phyloP scores from a whole-genome alignment of 352 stramenopile genomes.

The Pythium phragmitis region DNA sequence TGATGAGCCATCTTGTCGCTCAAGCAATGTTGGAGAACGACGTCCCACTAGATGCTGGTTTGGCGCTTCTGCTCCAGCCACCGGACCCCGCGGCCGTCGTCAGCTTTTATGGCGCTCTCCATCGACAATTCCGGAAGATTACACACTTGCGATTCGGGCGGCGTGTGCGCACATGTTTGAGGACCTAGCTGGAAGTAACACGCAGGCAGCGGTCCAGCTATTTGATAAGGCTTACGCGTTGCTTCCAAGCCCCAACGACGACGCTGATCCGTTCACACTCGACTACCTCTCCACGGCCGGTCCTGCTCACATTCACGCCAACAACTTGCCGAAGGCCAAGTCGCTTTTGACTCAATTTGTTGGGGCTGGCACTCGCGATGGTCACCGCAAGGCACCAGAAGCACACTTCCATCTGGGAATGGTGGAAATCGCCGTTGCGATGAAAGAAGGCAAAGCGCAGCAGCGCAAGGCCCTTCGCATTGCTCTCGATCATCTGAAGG shows the following conservation, averaged over 20 bases:
- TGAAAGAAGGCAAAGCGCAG: neutral
- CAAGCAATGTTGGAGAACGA: neutral
- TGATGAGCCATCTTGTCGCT: neutral
- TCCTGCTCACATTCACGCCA: neutral
- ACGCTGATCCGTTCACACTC: conserved; percentile 2
- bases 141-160: neutral
- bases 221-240: conserved; percentile 6
- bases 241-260: conserved; percentile 5
- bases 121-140: conserved; percentile 1
- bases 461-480: neutral
- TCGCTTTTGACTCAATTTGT: conserved; percentile 9
- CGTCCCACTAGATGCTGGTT: neutral
- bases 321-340: neutral
- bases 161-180: conserved; percentile 16
- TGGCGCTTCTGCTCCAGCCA: conserved; percentile 5
- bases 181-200: neutral
- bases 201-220: neutral
- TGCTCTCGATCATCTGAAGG: neutral
- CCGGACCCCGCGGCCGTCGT: neutral
- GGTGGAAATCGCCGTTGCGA: neutral
- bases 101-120: conserved; percentile 6
- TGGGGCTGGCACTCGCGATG: neutral
- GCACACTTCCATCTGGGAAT: conserved; percentile 10
- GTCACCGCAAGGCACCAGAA: conserved; percentile 11
- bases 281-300: neutral